Base-by-base conservation (phyloP, 805 yeast genomes). In the Cyberlindnera saturnus region DNA sequence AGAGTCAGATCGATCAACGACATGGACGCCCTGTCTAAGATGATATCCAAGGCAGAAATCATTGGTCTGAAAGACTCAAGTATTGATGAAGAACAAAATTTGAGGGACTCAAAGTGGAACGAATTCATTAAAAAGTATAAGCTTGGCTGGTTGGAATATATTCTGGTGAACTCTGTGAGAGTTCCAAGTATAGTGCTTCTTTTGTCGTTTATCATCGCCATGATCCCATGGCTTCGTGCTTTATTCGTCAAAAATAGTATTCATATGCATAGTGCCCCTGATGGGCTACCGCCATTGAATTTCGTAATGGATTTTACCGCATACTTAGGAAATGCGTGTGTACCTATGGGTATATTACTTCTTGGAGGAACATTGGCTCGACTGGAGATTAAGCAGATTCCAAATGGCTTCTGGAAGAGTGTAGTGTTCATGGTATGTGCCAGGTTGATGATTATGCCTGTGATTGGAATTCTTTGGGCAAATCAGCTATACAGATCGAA, bases 351-450 rank as follows among this genome's bases (percentile, higher is more conserved):
- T 0, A 67, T 91, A 47, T 60, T 87, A 36, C 57, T 91, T 45
- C 63, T 91, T 26, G 98, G 98, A 2, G 96, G 91, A 15, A 88
- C 96, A 2, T 78, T 91, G 34, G 85, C 96, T 1, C 67, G 96
- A 38, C 70, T 91, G 40, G 66, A 77, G 48, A 62, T 89, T 17
- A 68, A 66, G 6, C 56, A 67, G 5, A 65, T 89, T 53, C 87
- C 90, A 1, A 66, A 70, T 13, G 91, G 91, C 2, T 82, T 86
- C 52, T 79, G 82, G 81, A 75, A 77, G 53, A 75, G 86, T 0
- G 79, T 87, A 0, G 52, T 80, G 3, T 62, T 72, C 42, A 65
- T 89, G 57, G 74, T 83, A 0, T 43, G 73, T 0, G 60, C 77
- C 31, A 73, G 91, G 49, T 66, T 90, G 30, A 74, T 82, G 9